phyloP scores from a whole-genome alignment of 1,284 basidiomycete genomes.

The Ustilago vetiveriae region DNA sequence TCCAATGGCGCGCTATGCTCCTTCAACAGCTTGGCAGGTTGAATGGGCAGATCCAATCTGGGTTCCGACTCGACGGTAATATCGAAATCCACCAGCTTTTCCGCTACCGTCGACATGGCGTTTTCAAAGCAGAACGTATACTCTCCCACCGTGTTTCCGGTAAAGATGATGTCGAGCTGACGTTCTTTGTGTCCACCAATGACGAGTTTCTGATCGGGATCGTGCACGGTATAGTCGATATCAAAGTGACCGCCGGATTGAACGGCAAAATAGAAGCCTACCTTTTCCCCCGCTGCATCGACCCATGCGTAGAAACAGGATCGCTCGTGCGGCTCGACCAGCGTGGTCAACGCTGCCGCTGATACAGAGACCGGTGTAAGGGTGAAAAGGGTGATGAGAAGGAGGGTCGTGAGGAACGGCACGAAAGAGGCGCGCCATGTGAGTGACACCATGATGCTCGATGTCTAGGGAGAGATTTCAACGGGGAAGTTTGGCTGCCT shows the following conservation, averaged over 20 bases:
- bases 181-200: constrained; percentile 86
- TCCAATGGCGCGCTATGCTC: constrained; percentile 63
- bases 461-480: no score
- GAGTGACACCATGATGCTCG: no score
- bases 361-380: background rate
- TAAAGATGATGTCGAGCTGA: constrained; percentile 96
- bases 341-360: constrained; percentile 82
- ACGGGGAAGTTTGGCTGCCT: no score
- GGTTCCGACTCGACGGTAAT: constrained; percentile 67
- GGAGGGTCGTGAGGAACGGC: background rate
- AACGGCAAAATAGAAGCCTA: constrained; percentile 79
- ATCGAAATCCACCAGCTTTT: constrained; percentile 66
- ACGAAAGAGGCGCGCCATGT: background rate
- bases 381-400: constrained; percentile 7
- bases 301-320: constrained; percentile 96
- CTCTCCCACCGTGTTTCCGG: constrained; percentile 91
- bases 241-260: constrained; percentile 98
- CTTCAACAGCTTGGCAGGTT: constrained; percentile 52
- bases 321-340: constrained; percentile 83
- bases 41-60: constrained; percentile 58
- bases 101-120: constrained; percentile 69
- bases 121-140: constrained; percentile 99
- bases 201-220: constrained; percentile 85
- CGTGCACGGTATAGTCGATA: constrained; percentile 91
- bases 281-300: constrained; percentile 91